Evolutionary conservation across 176 grass and related monocot species (phyloP).

Genomic region (Paspalum notatum): DNA sequence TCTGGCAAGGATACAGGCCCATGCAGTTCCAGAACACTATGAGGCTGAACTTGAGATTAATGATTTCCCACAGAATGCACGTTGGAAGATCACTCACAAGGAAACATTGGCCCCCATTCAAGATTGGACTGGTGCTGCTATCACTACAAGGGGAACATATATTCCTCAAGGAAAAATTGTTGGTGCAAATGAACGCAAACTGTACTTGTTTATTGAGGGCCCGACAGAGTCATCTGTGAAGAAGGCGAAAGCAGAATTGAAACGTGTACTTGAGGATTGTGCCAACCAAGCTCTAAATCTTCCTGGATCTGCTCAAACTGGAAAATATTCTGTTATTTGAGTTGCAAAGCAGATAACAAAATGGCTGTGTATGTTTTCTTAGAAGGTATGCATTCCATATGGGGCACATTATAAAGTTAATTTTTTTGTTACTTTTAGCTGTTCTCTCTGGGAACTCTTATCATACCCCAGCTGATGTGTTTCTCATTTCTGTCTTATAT

Average conservation of each 20-base stretch:
- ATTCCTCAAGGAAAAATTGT: conserved; percentile 83
- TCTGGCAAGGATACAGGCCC: conserved; percentile 89
- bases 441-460: neutral
- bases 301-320: conserved; percentile 82
- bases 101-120: conserved; percentile 90
- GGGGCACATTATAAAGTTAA: neutral
- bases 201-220: conserved; percentile 92
- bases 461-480: neutral
- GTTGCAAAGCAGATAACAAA: conserved; percentile 18
- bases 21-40: conserved; percentile 91
- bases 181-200: conserved; percentile 81
- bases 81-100: conserved; percentile 96
- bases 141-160: conserved; percentile 86
- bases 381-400: conserved; percentile 38
- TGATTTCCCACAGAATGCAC: conserved; percentile 92
- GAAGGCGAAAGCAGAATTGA: conserved; percentile 94
- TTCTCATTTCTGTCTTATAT: conserved; percentile 18
- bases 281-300: conserved; percentile 77
- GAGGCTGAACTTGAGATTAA: conserved; percentile 98
- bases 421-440: conserved; percentile 4
- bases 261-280: conserved; percentile 86
- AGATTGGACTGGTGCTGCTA: conserved; percentile 88
- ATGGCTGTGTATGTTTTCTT: conserved; percentile 16
- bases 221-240: conserved; percentile 86
- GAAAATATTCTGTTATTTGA: conserved; percentile 96